A percentile compares a stretch with the other conserved stretches of the same genome.
Conservation (phyloP, 257 asterid genomes). For the Marsdenia floribunda region DNA sequence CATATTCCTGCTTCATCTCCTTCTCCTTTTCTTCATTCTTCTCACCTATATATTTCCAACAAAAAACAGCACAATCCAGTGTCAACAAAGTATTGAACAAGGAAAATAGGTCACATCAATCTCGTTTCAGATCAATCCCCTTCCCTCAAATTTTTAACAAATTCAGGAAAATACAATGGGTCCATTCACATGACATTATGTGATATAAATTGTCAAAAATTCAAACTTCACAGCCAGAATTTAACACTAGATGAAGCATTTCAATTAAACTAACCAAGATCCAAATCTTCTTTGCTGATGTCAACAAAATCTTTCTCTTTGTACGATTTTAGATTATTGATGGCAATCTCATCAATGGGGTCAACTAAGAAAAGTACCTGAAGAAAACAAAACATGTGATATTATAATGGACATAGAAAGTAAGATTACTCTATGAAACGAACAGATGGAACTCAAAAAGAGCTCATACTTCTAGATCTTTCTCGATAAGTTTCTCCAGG, state of each 20-base stretch:
- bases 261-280: conserved; percentile 63
- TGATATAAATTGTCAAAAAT: not conserved
- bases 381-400: conserved; percentile 12
- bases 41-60: conserved; percentile 47
- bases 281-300: conserved; percentile 95
- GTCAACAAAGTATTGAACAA: not conserved
- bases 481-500: conserved; percentile 86
- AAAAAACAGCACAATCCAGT: not conserved
- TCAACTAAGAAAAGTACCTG: conserved; percentile 92
- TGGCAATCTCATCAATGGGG: conserved; percentile 91
- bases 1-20: conserved; percentile 82
- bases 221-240: not conserved
- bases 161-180: not conserved
- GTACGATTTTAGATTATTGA: conserved; percentile 78
- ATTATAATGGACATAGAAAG: not conserved
- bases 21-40: conserved; percentile 83
- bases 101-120: not conserved
- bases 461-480: conserved; percentile 73
- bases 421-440: not conserved
- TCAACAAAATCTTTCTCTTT: conserved; percentile 88
- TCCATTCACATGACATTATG: not conserved
- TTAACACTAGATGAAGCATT: not conserved
- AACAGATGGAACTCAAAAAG: conserved; percentile 15
- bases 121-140: not conserved
- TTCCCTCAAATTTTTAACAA: not conserved